phyloP scores from a whole-genome alignment of 176 grass and related monocot species.

The Hordeum vulgare region MorexV3_pseudomolecules_assembly NC_058519.1:46801965-46802464 shows the following conservation, averaged over 20 bases:
- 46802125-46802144: neutral
- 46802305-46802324: neutral
- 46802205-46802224: neutral
- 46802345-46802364: neutral
- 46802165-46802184: neutral
- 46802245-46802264: neutral
- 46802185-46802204: neutral
- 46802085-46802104: neutral
- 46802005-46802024: neutral
- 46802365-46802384: neutral
- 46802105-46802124: neutral
- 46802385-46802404: neutral
- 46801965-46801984: neutral
- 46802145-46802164: neutral
- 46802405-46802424: neutral
- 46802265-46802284: neutral
- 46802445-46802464: no score
- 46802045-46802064: neutral
- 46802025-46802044: neutral
- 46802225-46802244: neutral
- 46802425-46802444: neutral
- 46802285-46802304: neutral
- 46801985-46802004: neutral
- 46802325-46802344: neutral
- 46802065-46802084: neutral